These are phyloP conservation scores for Colletotrichum noveboracense DNA, from an alignment of 2,329 filamentous ascomycete genomes.

Conservation along the genomic window DNA sequence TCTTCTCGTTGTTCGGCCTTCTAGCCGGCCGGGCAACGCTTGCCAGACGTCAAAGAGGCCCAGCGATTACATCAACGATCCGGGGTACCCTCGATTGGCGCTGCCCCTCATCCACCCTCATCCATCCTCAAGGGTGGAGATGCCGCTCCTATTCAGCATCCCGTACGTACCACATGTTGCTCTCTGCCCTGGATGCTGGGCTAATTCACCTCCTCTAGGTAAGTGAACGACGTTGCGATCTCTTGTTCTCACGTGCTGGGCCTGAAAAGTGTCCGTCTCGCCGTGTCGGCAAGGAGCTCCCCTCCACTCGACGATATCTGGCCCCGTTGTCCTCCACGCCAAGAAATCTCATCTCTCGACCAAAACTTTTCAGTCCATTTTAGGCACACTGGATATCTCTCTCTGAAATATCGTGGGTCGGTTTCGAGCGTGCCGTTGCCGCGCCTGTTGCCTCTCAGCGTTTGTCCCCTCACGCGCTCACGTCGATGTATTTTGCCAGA, in stretches of 20 bases:
- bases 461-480: not conserved
- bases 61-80: slow-evolving; percentile 21
- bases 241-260: slow-evolving; percentile 9
- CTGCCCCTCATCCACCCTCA: slow-evolving; percentile 9
- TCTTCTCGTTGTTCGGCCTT: slow-evolving; percentile 5
- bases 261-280: slow-evolving; percentile 6
- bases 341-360: slow-evolving; percentile 5
- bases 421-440: not conserved
- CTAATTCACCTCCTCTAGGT: not conserved
- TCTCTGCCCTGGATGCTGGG: not conserved
- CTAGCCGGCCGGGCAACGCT: slow-evolving; percentile 7
- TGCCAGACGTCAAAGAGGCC: slow-evolving; percentile 4
- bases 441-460: not conserved
- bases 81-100: slow-evolving; percentile 18
- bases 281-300: not conserved
- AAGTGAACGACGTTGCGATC: not conserved
- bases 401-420: not conserved
- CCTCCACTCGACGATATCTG: not conserved
- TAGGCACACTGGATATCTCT: not conserved
- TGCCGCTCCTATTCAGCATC: not conserved
- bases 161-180: slow-evolving; percentile 3
- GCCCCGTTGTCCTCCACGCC: not conserved
- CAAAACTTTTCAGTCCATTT: slow-evolving; percentile 3
- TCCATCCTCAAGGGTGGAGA: not conserved
- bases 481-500: not conserved